Evolutionary conservation across 2,329 filamentous ascomycete genomes (phyloP), one percentile per base, ranked within the genome.

Genomic region (Cytospora paraplurivora): DNA sequence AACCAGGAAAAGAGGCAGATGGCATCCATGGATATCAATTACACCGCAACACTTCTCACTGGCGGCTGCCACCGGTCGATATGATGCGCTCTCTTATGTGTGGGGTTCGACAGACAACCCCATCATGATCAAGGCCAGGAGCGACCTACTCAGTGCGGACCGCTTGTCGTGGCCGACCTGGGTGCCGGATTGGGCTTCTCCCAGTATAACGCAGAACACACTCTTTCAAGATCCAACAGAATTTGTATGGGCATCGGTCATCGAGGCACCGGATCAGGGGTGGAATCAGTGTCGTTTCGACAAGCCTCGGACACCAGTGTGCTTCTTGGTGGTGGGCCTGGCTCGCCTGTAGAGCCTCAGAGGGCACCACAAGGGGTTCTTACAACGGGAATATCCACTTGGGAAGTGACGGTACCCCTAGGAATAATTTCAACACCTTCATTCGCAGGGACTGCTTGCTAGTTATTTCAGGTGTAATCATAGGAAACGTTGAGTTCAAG

Each of bases 61-160:
- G 44, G 10, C 21, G 11, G n/a, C n/a, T 2, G 41, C 56, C 21
- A 34, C n/a, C 7, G n/a, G 44, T 32, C 12, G 50, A 21, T 58
- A 58, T 17, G 56, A 58, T 33, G 56, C 56, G 11, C 44, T 58
- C 3, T 58, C 56, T 12, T 58, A 58, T 13, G 56, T 50, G 5
- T 58, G 56, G 56, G 56, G 56, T 2, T 49, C 55, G 4, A 11
- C 15, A 17, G 55, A 57, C 5, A 15, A 57, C 55, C 41, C 55
- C 13, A 17, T 21, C 19, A 49, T 17, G 3, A 35, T 57, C 32
- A 19, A 41, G 38, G 38, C 17, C 38, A 17, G 15, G 38, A 7
- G 15, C 38, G 13, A 3, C 15, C 27, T 49, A 57, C n/a, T 56
- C 53, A 34, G 13, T 56, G 19, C 27, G 53, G 6, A 41, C 35